Evolutionary conservation across 352 stramenopile species (phyloP).

Genomic region (Thalassiosira pacifica): DNA sequence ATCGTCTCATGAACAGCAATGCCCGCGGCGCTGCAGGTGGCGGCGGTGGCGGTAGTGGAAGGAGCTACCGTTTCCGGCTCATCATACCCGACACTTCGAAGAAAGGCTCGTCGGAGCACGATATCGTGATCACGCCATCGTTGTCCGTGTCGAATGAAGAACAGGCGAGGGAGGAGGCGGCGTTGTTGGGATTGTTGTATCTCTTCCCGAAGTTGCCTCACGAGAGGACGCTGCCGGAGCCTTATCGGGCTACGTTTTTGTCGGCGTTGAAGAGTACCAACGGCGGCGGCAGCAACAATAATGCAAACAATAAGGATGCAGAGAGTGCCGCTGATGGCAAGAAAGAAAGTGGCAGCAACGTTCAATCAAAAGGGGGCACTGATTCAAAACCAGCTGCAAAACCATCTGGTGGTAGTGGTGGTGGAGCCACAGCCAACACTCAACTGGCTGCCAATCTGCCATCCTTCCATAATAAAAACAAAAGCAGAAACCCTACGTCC

Average conservation of each 20-base stretch:
- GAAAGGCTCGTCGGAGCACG: conserved; percentile 87
- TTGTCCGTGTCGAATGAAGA: conserved; percentile 86
- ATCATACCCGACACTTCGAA: conserved; percentile 91
- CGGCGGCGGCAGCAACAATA: conserved; percentile 19
- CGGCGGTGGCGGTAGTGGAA: conserved; percentile 5
- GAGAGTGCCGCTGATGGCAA: background rate
- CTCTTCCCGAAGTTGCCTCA: conserved; percentile 93
- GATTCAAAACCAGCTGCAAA: no score
- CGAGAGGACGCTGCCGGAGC: conserved; percentile 96
- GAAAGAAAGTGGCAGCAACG: no score
- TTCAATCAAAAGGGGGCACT: conserved; percentile 9
- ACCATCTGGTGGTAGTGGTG: conserved; percentile 2
- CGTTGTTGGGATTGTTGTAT: conserved; percentile 94
- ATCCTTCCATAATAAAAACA: conserved; percentile 21
- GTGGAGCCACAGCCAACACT: conserved; percentile 52
- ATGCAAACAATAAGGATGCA: background rate
- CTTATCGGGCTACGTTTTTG: conserved; percentile 94
- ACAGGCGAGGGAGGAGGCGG: conserved; percentile 90
- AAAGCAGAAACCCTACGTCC: conserved; percentile 22
- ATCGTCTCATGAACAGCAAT: conserved; percentile 67
- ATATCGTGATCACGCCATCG: conserved; percentile 92
- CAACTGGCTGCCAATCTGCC: conserved; percentile 47
- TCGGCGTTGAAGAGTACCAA: conserved; percentile 62
- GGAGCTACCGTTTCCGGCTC: conserved; percentile 72
- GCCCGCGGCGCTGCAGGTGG: conserved; percentile 59